Base-by-base conservation (phyloP, 305 asterid species). In the Galium porrigens region DNA sequence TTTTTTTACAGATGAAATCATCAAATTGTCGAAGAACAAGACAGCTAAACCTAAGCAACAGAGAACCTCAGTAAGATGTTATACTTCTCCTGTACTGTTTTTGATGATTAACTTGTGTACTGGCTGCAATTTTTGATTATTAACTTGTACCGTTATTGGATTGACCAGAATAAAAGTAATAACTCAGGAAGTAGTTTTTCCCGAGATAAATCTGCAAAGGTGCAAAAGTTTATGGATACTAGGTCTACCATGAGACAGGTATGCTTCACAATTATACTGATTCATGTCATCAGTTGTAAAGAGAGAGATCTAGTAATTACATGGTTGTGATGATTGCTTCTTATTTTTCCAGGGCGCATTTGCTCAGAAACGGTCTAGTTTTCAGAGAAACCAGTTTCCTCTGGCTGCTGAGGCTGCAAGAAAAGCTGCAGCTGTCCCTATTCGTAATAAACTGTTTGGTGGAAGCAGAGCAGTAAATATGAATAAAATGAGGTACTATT, bases 221-320 rank as follows among this genome's bases (percentile, higher is more conserved):
- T 69, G 56, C 77, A 41, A 42, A 80, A 74, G 70, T 82, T 79
- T 77, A 75, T 83, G 85, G 86, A 87, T 68, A 68, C 85, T 41
- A 76, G 86, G 64, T 84, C 95, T 61, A 69, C 87, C 52, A 61
- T 90, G 69, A 75, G 97, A 78, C 97, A 87, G 90, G 97, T 89
- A 76, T 73, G 55, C 71, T 63, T 37, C 63, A 72, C 2, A 61
- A 34, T 59, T 67, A 18, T 34, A 5, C 11, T 49, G 58, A 33
- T 12, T 27, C 27, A 42, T 15, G 39, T 5, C 27, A 7, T 30
- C 44, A 8, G 12, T 48, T 52, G 30, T 17, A 8, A 18, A 0
- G 5, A 39, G 12, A 41, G 11, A 32, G 37, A 17, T 4, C 25
- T 30, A 10, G 48, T 17, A 9, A 7, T n/a, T 8, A 12, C 65